These are phyloP conservation scores for Opeltia flavorubescens DNA, from an alignment of 495 filamentous ascomycete species.

Conservation along the genomic window DNA sequence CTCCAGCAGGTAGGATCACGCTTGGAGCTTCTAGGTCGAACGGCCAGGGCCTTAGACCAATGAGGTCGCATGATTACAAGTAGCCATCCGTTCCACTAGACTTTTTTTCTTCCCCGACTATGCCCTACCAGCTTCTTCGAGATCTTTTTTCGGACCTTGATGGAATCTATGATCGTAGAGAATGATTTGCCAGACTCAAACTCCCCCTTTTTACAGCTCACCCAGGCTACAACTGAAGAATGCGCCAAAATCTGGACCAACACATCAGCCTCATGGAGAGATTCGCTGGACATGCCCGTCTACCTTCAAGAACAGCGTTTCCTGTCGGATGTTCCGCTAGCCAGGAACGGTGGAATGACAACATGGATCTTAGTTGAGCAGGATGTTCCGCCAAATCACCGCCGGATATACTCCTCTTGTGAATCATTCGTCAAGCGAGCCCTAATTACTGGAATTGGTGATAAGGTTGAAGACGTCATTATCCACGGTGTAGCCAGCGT, in stretches of 20 bases:
- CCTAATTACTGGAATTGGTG: conserved; percentile 1
- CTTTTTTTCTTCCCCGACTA: no score
- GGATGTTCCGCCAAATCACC: conserved; percentile 2
- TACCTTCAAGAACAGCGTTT: conserved; percentile 12
- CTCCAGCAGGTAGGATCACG: no score
- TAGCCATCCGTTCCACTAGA: no score
- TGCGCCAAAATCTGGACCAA: conserved; percentile 1
- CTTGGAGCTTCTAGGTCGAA: no score
- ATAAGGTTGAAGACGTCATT: conserved; percentile 8
- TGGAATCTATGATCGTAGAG: neutral
- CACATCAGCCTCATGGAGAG: conserved; percentile 7
- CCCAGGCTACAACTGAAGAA: conserved; percentile 7
- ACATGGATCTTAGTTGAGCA: conserved; percentile 12
- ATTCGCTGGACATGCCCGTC: conserved; percentile 2
- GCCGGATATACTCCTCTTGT: conserved; percentile 11
- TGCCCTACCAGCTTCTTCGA: neutral
- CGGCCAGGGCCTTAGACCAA: no score
- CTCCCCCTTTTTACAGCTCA: conserved; percentile 6
- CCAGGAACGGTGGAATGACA: conserved; percentile 12
- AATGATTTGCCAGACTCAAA: conserved; percentile 3
- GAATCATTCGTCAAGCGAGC: conserved; percentile 12
- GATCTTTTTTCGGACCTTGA: neutral
- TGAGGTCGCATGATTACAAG: no score
- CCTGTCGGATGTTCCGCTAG: conserved; percentile 12
- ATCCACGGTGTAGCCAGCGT: conserved; percentile 15